phyloP scores from a whole-genome alignment of 2,329 filamentous ascomycete species.

The Penicillium capsulatum region DNA sequence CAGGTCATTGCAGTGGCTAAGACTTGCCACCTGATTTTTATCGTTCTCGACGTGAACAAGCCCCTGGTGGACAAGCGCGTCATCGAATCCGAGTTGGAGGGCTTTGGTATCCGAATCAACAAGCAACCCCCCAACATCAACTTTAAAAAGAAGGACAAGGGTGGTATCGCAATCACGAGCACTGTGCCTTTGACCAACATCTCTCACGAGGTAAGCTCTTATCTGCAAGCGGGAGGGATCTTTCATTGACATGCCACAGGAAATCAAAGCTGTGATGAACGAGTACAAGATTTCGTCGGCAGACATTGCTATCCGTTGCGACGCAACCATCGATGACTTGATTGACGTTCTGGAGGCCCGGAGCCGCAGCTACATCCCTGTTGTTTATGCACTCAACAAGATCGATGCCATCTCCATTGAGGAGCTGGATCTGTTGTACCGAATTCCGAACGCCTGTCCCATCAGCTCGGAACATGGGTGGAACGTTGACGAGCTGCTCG shows the following conservation, averaged over 20 bases:
- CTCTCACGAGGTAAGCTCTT: constrained; percentile 63
- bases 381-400: constrained; percentile 98
- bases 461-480: constrained; percentile 97
- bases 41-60: constrained; percentile 97
- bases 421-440: constrained; percentile 91
- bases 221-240: not conserved
- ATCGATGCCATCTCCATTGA: constrained; percentile 98
- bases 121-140: constrained; percentile 96
- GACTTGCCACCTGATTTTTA: constrained; percentile 98
- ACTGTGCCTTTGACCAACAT: constrained; percentile 90
- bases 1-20: constrained; percentile 99
- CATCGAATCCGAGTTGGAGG: constrained; percentile 92
- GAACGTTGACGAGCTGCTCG: constrained; percentile 96
- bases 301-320: constrained; percentile 95
- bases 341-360: constrained; percentile 95
- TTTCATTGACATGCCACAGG: constrained; percentile 40
- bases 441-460: constrained; percentile 93
- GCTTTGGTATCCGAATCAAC: constrained; percentile 96
- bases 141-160: constrained; percentile 99
- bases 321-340: constrained; percentile 93
- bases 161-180: constrained; percentile 91
- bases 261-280: constrained; percentile 96
- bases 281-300: constrained; percentile 96
- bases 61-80: constrained; percentile 93
- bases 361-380: constrained; percentile 94